Conservation (phyloP, 2,329 filamentous ascomycete species). For the Cercospora sojina region DNA sequence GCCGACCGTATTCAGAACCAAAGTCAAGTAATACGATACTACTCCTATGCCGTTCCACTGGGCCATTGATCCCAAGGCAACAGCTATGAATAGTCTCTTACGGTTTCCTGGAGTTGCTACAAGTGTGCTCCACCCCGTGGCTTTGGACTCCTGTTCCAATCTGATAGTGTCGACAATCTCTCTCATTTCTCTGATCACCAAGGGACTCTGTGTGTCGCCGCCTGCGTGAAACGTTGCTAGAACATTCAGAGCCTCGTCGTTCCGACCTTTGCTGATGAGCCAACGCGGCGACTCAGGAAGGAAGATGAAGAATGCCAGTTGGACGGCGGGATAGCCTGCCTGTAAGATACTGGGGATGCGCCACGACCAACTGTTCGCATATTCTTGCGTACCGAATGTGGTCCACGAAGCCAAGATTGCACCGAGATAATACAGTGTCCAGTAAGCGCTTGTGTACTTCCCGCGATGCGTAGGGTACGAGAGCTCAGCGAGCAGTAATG, state of each 20-base stretch:
- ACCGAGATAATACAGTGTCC: conserved; percentile 27
- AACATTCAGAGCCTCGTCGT: conserved; percentile 33
- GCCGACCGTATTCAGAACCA: conserved; percentile 22
- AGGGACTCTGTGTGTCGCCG: conserved; percentile 48
- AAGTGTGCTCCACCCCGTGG: conserved; percentile 21
- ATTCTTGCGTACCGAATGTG: conserved; percentile 25
- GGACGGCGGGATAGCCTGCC: conserved; percentile 47
- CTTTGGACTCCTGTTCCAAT: conserved; percentile 56
- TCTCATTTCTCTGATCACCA: conserved; percentile 60
- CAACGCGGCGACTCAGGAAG: conserved; percentile 28
- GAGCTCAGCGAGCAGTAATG: conserved; percentile 25
- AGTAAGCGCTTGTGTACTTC: conserved; percentile 24
- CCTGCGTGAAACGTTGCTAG: conserved; percentile 47
- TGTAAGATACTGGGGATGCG: conserved; percentile 51
- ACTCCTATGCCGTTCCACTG: conserved; percentile 41
- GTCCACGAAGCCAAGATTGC: conserved; percentile 28
- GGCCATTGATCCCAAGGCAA: conserved; percentile 39
- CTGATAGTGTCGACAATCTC: conserved; percentile 60
- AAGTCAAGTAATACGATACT: conserved; percentile 22
- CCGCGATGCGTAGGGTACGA: conserved; percentile 29
- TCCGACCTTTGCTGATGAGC: conserved; percentile 29
- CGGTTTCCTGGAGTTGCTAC: conserved; percentile 34
- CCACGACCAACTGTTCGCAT: conserved; percentile 45
- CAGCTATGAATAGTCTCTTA: conserved; percentile 41
- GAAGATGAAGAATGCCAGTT: conserved; percentile 34